Conservation (phyloP, 345 rosid species). For the Rhodamnia rubescens region DNA sequence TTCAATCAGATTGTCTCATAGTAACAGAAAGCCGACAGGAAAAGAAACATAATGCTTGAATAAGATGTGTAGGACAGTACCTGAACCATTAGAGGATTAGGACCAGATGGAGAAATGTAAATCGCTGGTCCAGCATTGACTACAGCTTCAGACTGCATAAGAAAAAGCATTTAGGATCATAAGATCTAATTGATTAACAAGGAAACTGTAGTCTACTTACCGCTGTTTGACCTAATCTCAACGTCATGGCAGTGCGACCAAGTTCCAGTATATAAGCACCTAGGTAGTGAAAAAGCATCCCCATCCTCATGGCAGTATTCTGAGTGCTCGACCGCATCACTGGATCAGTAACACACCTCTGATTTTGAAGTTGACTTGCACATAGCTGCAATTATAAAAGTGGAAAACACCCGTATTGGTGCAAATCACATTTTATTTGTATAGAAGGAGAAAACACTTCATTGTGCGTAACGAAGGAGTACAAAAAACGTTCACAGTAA, state of each 20-base stretch:
- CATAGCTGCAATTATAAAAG: conserved; percentile 32
- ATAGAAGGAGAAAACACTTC: background rate
- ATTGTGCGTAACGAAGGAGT: background rate
- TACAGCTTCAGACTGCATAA: conserved; percentile 59
- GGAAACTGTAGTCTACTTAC: conserved; percentile 16
- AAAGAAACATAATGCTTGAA: background rate
- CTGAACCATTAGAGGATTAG: conserved; percentile 84
- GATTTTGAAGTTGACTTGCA: conserved; percentile 42
- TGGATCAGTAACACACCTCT: conserved; percentile 32
- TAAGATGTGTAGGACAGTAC: conserved; percentile 12
- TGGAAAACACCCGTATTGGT: background rate
- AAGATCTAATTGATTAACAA: background rate
- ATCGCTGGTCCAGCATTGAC: conserved; percentile 81
- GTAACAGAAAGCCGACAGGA: conserved; percentile 5
- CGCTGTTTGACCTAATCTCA: conserved; percentile 61
- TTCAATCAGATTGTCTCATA: background rate
- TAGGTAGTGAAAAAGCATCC: conserved; percentile 37
- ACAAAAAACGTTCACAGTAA: background rate
- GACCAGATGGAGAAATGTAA: conserved; percentile 55
- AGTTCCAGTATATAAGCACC: conserved; percentile 75
- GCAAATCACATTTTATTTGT: background rate
- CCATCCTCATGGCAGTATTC: conserved; percentile 37
- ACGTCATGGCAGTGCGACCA: conserved; percentile 66
- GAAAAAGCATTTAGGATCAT: background rate
- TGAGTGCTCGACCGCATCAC: conserved; percentile 22